Evolutionary conservation across 108 stramenopile genomes (phyloP).

Genomic region (Conticribra guillardii): DNA sequence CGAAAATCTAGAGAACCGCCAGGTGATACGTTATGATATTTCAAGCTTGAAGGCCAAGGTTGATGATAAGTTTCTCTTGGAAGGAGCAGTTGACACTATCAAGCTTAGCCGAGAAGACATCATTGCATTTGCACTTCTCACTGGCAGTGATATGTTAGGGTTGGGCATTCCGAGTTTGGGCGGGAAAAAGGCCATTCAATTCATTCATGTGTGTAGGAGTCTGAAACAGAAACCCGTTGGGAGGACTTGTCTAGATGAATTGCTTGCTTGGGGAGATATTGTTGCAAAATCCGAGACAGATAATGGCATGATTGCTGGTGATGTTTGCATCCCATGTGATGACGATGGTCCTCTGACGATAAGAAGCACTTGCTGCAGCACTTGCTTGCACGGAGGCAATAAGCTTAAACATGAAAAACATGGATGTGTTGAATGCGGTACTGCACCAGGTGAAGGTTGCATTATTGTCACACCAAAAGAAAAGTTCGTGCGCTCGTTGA

Average conservation of each 20-base stretch:
- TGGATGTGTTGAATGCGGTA: conserved; percentile 79
- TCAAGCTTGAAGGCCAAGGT: conserved; percentile 40
- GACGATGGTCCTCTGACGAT: conserved; percentile 37
- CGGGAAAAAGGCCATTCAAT: conserved; percentile 73
- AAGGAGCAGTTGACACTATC: conserved; percentile 21
- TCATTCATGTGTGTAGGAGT: conserved; percentile 66
- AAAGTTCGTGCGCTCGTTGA: conserved; percentile 55
- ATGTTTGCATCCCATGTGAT: conserved; percentile 25
- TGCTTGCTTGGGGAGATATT: conserved; percentile 60
- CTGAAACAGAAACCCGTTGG: conserved; percentile 52
- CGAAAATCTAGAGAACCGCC: conserved; percentile 67
- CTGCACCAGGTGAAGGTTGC: conserved; percentile 78
- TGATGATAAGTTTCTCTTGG: conserved; percentile 28
- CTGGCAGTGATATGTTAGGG: conserved; percentile 79
- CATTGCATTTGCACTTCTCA: conserved; percentile 77
- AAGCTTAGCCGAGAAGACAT: conserved; percentile 64
- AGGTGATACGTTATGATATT: conserved; percentile 71
- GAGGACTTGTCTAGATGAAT: conserved; percentile 60
- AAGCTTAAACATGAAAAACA: conserved; percentile 65
- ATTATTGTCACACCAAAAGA: conserved; percentile 53
- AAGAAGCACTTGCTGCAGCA: conserved; percentile 54
- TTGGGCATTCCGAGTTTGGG: conserved; percentile 72
- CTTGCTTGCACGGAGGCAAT: conserved; percentile 70
- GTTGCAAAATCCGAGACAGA: conserved; percentile 12
- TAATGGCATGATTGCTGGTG: neutral